Evolutionary conservation across 441 rosid genomes (phyloP), one percentile per base, ranked within the genome.

Genomic region (Jatropha podagrica): DNA sequence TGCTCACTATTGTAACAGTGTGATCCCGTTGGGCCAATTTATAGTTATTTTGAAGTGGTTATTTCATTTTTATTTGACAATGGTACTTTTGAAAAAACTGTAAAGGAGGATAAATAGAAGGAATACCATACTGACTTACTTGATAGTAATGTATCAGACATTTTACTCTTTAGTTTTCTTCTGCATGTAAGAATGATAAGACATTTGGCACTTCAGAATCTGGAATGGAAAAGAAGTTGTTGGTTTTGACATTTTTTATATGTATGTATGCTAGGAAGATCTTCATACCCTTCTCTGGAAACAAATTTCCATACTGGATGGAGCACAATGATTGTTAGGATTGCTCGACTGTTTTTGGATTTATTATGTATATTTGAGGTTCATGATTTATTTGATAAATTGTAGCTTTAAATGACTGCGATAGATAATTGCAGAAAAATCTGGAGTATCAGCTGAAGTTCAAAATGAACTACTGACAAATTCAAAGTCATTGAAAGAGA

Each of bases 401-500:
- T 67, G 18, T 60, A 40, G 69, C 56, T 40, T 55, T 61, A 51
- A 66, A 32, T 75, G 32, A 42, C 84, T 72, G 82, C 85, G 13
- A 88, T 83, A 88, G 41, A 13, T 70, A 73, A 49, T 63, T 84
- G 74, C 89, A 92, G 97, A 84, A 79, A 87, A 77, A 83, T 72
- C 37, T 69, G 78, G 79, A 23, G 68, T 72, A 51, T 75, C 77
- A 70, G 68, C 46, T 54, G 86, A 82, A 75, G 80, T 78, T 40
- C 85, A 81, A 59, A 86, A 77, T 76, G 92, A 84, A 51, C 68
- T 41, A 38, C 82, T 85, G 40, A 15, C 84, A 18, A 83, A 65
- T 61, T 82, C 92, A 56, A 90, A 85, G 79, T 64, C 88, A 4
- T 71, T 76, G 74, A 94, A 92, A 83, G 91, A 79, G 10, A 94